Percentiles rank a stretch among this genome's conserved stretches.
phyloP scores from a whole-genome alignment of 2,329 filamentous ascomycete genomes.

The Alternaria angustiovoidea region DNA sequence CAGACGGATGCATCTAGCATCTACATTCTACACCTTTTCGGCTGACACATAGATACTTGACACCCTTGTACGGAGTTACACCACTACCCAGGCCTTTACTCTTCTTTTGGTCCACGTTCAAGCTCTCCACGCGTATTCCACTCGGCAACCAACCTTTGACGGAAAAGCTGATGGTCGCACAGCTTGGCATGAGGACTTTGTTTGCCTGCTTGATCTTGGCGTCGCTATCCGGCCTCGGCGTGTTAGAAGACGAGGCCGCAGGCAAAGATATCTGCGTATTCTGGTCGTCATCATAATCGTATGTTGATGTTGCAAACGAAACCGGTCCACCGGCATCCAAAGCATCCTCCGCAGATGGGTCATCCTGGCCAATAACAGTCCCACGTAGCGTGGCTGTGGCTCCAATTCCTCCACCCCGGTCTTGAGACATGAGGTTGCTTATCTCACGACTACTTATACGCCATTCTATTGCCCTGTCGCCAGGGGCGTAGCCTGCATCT shows the following conservation, averaged over 20 bases:
- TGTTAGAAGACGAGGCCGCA: conserved; percentile 13
- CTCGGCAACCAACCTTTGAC: conserved; percentile 72
- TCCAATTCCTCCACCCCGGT: conserved; percentile 60
- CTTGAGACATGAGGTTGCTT: conserved; percentile 52
- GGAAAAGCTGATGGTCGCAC: conserved; percentile 57
- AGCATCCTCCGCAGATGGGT: conserved; percentile 44
- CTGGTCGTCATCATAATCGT: conserved; percentile 46
- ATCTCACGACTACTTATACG: conserved; percentile 80
- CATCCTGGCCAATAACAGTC: conserved; percentile 73
- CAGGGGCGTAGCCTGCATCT: conserved; percentile 81
- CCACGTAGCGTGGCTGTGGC: conserved; percentile 79
- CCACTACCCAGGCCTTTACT: conserved; percentile 86
- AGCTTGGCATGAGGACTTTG: conserved; percentile 58
- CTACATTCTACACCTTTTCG: conserved; percentile 60
- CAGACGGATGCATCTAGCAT: conserved; percentile 23
- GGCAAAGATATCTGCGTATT: conserved; percentile 16
- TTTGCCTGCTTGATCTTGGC: conserved; percentile 67
- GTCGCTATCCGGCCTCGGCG: conserved; percentile 50
- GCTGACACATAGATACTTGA: conserved; percentile 89
- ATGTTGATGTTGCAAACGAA: conserved; percentile 32
- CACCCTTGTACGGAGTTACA: conserved; percentile 95
- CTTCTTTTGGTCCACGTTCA: conserved; percentile 74
- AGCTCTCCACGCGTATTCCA: conserved; percentile 68
- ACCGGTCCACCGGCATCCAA: conserved; percentile 47
- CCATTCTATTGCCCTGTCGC: conserved; percentile 81